Base-by-base conservation (phyloP, 306 rosid genomes). In the Lagenaria siceraria region DNA sequence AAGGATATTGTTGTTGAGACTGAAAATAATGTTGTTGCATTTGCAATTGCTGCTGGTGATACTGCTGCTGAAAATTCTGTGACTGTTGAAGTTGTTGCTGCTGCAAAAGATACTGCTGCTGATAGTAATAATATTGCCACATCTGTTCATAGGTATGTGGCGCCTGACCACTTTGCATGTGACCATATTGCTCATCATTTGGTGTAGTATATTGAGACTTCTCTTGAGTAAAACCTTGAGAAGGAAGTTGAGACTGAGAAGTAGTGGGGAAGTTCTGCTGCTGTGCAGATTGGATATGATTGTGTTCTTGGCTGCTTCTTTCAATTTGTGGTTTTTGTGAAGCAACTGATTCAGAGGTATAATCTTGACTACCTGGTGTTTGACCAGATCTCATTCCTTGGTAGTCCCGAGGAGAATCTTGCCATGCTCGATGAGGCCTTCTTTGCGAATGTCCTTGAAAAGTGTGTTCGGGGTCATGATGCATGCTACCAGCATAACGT, bases 51-150 rank as follows among this genome's bases (percentile, higher is more conserved):
- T 82, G 89, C 80, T 82, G 85, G 54, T 81, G 80, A 68, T 52
- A 76, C 33, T 79, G 86, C 48, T 73, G 87, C 31, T 75, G 76
- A 24, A 66, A 58, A 53, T 55, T 68, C 38, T 74, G 78, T 14
- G 48, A 76, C 56, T 74, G 77, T 11, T 40, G 82, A 61, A 56
- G 78, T 54, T 80, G 87, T 19, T 80, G 91, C 70, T 86, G 91
- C 43, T 77, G 83, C 83, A 77, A 65, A 51, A 82, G 79, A 33
- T 69, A 86, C 59, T 84, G 91, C 83, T 63, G 98, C 70, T 93
- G 96, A 87, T 87, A 85, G 81, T 91, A 91, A 84, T 90, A 94
- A 55, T 89, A 82, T 70, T 89, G 97, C 96, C 91, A 94, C 86
- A 87, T 87, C 80, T 88, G 95, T 77, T 85, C 84, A 80, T 88